A percentile compares a stretch with the other conserved stretches of the same genome.
phyloP scores from a whole-genome alignment of 2,329 filamentous ascomycete genomes.

The Claviceps sorghi region DNA sequence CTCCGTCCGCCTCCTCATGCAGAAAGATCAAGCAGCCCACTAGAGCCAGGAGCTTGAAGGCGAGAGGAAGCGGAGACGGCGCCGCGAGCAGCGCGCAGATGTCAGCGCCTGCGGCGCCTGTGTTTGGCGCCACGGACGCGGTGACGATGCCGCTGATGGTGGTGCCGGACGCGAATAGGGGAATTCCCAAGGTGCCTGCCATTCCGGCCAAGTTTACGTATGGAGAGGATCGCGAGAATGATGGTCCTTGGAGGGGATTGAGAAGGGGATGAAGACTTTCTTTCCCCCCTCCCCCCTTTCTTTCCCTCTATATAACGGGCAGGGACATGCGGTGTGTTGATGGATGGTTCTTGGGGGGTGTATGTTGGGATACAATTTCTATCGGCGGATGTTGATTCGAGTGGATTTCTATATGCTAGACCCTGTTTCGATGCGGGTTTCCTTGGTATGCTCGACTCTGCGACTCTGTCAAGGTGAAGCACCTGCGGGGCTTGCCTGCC shows the following conservation, averaged over 20 bases:
- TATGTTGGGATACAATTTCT: no score
- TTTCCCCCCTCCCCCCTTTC: no score
- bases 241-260: constrained; percentile 17
- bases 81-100: not conserved
- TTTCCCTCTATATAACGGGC: no score
- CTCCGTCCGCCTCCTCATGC: not conserved
- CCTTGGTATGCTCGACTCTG: no score
- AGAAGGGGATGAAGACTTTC: constrained; percentile 5
- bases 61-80: not conserved
- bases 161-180: constrained; percentile 31
- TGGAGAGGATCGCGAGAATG: constrained; percentile 21
- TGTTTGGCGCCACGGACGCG: not conserved
- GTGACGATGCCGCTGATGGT: constrained; percentile 20
- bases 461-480: no score
- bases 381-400: not conserved
- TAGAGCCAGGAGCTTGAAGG: constrained; percentile 3
- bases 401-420: not conserved
- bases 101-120: not conserved
- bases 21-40: constrained; percentile 3
- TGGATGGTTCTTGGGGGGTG: no score
- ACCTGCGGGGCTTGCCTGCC: no score
- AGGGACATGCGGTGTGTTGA: no score
- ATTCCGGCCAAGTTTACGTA: constrained; percentile 29
- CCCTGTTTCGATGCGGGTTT: no score
- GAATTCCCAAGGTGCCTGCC: constrained; percentile 29